Conservation (phyloP, 129 eudicot species). For the Arctium lappa region DNA sequence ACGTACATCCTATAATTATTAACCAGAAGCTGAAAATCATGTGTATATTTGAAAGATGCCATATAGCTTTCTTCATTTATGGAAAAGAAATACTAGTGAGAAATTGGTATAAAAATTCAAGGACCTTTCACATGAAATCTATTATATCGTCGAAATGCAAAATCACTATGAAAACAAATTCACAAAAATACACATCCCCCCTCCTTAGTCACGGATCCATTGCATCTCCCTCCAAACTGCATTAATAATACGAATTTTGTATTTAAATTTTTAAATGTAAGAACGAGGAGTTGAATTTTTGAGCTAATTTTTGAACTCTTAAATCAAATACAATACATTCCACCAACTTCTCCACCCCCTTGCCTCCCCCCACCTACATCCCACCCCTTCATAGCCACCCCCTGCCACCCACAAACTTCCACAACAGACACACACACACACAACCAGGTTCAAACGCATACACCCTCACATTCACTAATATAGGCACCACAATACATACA, state of each 20-base stretch:
- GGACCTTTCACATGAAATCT: background rate
- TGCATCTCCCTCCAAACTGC: background rate
- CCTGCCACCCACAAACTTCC: background rate
- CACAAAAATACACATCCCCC: background rate
- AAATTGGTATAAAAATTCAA: background rate
- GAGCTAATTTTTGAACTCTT: background rate
- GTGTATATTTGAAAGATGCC: background rate
- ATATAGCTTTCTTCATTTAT: background rate
- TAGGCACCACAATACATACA: too few relatives aligned
- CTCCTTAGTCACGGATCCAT: background rate
- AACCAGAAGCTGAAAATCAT: background rate
- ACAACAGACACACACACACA: background rate
- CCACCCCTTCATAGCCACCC: background rate
- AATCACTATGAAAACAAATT: background rate
- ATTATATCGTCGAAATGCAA: background rate
- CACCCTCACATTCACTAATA: too few relatives aligned
- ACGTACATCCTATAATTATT: background rate
- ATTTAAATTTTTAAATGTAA: background rate
- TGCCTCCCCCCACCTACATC: background rate
- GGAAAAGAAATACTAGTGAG: background rate
- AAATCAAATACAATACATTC: background rate
- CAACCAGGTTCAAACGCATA: too few relatives aligned
- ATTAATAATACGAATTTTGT: background rate
- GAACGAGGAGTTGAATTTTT: background rate
- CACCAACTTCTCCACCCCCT: background rate